Evolutionary conservation across 2,329 filamentous ascomycete genomes (phyloP), one percentile per base, ranked within the genome.

Genomic region (Blastomyces gilchristii): DNA sequence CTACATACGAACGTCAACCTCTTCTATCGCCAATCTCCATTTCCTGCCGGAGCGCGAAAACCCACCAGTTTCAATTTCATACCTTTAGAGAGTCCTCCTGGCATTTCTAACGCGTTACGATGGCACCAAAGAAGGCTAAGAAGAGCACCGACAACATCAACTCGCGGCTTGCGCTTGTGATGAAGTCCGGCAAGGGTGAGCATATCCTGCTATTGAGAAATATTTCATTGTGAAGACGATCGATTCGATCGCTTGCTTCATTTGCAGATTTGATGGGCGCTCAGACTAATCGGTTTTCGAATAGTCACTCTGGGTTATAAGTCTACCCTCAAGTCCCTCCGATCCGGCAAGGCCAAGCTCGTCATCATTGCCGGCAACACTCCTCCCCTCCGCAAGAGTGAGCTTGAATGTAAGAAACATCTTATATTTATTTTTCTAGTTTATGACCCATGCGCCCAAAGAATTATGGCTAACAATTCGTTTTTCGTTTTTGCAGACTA

Each of bases 311-410:
- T 96, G 70, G 91, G 91, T 74, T 93, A 93, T 85, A 92, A 93
- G 82, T 89, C 86, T 68, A 93, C 85, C 76, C 84, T 94, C 77
- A 96, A 97, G 89, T 83, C 84, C 72, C 89, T 97, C 73, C 90
- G 93, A 75, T 89, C 87, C 72, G 92, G 93, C 81, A 97, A 97
- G 88, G 94, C 94, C 80, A 97, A 97, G 89, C 87, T 97, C 71
- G 90, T 97, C 79, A 91, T 96, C 82, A 95, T 96, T 69, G 84
- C 88, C 72, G 91, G 90, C 82, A 97, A 99, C 86, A 96, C 92
- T 71, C 92, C 93, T 77, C 94, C 94, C 80, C 90, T 99, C 74
- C 88, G 93, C 80, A 99, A 97, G 88, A 90, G 86, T 75, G 93
- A 97, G 85, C 87, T 97, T 68, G 93, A 97, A 84, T 97, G 84